Base-by-base conservation (phyloP, 768 basidiomycete species). In the Scleroderma citrinum region DNA sequence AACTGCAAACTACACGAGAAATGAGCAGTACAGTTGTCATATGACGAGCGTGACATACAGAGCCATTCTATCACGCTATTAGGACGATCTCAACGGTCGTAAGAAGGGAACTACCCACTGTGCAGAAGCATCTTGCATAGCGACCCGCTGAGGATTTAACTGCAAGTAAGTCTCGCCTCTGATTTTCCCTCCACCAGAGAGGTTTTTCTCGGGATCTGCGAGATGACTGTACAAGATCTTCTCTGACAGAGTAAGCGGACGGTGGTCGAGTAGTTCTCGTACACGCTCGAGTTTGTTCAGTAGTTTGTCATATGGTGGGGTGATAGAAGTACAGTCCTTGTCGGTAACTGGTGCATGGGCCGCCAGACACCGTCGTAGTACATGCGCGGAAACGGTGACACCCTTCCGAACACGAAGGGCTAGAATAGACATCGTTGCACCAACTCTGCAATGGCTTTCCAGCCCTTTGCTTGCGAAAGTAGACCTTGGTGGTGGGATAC, bases 141-240 rank as follows among this genome's bases (percentile, higher is more conserved):
- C 96, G 26, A 98, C 96, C 52, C 96, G 74, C 67, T 95, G 87
- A 5, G 95, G 96, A 54, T 71, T 76, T 30, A 99, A 78, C 71
- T 93, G 93, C 41, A 99, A 75, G 68, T 98, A 95, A 7, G 82
- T 75, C 64, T 93, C 83, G 17, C 94, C 95, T 58, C 94, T 76
- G 35, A 92, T 76, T 56, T 77, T 82, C 26, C 81, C 80, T 24
- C 80, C 79, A 39, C 77, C 69, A 31, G 77, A 76, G 41, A 94
- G 69, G 47, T 73, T 81, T 59, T 82, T 81, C 49, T 85, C 80
- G 4, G 91, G 90, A 57, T 95, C 79, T 54, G 80, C 69, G 47
- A 97, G 72, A 69, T 99, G 96, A 59, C 90, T 85, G 70, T 96
- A 98, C 26, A 99, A 76, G 37, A 98, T 94, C 76, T 99, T 99